Evolutionary conservation across 768 basidiomycete genomes (phyloP), one percentile per base, ranked within the genome.

Genomic region (Suillus discolor): DNA sequence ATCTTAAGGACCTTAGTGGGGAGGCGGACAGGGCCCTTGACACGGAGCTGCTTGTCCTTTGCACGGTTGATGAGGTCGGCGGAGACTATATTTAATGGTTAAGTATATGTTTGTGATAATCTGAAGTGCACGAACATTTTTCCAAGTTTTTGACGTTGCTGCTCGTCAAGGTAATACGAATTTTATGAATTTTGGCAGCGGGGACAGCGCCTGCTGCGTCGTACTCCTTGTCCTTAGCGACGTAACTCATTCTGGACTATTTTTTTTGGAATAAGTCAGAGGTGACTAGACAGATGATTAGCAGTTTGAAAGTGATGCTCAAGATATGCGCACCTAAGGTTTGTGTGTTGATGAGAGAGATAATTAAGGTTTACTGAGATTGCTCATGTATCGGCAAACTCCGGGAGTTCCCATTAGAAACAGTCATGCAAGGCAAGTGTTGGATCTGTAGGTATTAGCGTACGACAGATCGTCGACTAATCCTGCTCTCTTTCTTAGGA

Each of bases 1-100:
- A 99, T 96, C 83, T 94, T 96, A 75, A 99, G 89, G 77, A 96
- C 91, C 85, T 99, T 99, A 80, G 97, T 99, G 69, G 97, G 97
- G 74, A 99, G 92, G 71, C 97, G 92, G 74, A 99, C 96, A 70
- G 97, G 97, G 67, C 97, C 97, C 83, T 97, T 98, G 79, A 99
- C 97, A 68, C 93, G 93, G 77, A 99, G 94, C 80, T 98, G 94
- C 87, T 96, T 96, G 88, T 99, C 97, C 86, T 99, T 99, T 73
- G 97, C 97, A 68, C 97, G 90, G 88, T 96, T 96, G 82, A 99
- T 93, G 77, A 99, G 88, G 79, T 99, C 97, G 66, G 83, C 80
- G 67, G 93, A 98, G 89, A 99, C 97, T 99, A 71, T 98, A 71
- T 9, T 34, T 44, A 39, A 2, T 3, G n/a, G 12, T 15, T 66